Evolutionary conservation across 2,329 filamentous ascomycete genomes (phyloP).

Genomic region (Fusarium denticulatum): DNA sequence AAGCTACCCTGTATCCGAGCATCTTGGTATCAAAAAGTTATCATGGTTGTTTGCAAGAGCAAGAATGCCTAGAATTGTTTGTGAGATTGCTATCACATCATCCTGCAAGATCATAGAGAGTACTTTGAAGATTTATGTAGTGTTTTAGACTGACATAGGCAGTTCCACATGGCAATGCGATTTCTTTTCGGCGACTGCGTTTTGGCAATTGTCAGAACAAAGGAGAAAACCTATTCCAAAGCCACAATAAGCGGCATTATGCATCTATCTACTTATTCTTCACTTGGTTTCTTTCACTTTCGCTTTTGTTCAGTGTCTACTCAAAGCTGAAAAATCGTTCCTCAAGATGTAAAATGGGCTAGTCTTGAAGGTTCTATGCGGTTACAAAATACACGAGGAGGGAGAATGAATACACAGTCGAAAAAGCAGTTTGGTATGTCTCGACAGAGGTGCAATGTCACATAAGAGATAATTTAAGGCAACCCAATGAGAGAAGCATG

Average conservation of each 20-base stretch:
- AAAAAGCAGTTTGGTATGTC: neutral
- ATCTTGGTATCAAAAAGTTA: accelerated
- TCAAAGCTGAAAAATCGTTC: neutral
- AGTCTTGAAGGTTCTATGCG: neutral
- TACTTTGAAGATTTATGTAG: accelerated
- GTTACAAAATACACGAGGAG: neutral
- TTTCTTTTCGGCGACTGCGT: no score
- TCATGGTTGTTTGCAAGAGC: accelerated
- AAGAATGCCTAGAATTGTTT: accelerated
- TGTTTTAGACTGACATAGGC: neutral
- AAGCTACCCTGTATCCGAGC: neutral
- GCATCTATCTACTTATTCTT: no score
- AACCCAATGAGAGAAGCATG: neutral
- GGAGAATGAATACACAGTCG: neutral
- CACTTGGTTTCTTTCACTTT: no score
- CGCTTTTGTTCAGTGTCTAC: no score
- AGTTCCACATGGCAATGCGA: no score
- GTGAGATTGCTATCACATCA: no score
- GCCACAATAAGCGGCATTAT: no score
- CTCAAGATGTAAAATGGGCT: neutral
- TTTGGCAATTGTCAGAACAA: no score
- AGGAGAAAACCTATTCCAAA: no score
- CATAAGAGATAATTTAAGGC: accelerated
- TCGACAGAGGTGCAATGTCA: accelerated
- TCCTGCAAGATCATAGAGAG: accelerated